Percentiles rank a stretch among this genome's conserved stretches.
These are phyloP conservation scores for Paraconiothyrium brasiliense DNA, from an alignment of 2,329 filamentous ascomycete genomes.

Conservation along the genomic window DNA sequence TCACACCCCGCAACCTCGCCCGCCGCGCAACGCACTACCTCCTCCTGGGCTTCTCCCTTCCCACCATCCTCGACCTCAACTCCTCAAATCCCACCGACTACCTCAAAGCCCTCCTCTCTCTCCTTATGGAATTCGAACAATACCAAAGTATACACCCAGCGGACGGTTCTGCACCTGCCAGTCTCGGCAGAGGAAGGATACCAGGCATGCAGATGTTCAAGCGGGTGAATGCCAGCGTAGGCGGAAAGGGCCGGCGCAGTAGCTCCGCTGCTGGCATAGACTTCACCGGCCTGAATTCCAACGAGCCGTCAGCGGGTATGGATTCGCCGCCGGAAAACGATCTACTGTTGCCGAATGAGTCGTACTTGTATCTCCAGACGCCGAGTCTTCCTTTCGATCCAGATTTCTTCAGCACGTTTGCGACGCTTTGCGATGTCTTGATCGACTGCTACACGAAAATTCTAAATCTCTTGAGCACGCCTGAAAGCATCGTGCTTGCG, in stretches of 20 bases:
- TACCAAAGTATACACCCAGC: constrained; percentile 89
- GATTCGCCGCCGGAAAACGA: constrained; percentile 47
- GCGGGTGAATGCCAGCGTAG: constrained; percentile 45
- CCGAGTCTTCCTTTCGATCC: constrained; percentile 93
- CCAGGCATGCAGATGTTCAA: constrained; percentile 60
- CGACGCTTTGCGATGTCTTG: constrained; percentile 91
- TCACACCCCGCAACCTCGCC: constrained; percentile 82
- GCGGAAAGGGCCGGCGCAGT: constrained; percentile 59
- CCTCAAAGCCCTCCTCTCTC: constrained; percentile 82
- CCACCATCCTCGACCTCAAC: constrained; percentile 87
- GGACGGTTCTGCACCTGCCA: constrained; percentile 73
- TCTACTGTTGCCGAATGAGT: constrained; percentile 69
- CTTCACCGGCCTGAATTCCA: constrained; percentile 37
- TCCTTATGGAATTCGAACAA: constrained; percentile 90
- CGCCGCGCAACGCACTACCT: constrained; percentile 94
- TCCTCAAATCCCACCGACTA: constrained; percentile 83
- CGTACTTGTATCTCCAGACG: constrained; percentile 89
- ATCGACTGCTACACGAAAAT: constrained; percentile 91
- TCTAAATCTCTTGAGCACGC: constrained; percentile 76
- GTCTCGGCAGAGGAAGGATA: constrained; percentile 79
- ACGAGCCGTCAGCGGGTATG: constrained; percentile 35
- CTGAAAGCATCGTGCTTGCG: constrained; percentile 57
- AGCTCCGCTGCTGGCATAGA: constrained; percentile 65
- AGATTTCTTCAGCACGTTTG: constrained; percentile 96
- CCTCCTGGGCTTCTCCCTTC: constrained; percentile 89